Base-by-base conservation (phyloP, 2,329 filamentous ascomycete genomes). In the Aspergillus sp. region DNA sequence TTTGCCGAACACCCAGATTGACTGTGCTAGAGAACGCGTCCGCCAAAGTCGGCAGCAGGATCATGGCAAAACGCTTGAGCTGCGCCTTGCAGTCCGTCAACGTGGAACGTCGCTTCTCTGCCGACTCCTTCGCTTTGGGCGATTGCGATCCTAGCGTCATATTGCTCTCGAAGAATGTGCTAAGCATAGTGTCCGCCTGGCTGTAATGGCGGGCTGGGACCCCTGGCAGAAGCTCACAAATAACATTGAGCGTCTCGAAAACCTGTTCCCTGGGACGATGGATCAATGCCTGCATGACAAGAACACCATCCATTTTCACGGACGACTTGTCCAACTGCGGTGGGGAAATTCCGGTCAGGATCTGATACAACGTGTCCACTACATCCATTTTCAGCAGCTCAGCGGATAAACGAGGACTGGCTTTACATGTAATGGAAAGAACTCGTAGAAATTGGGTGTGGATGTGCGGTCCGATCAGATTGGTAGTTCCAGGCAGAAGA, bases 271-370 rank as follows among this genome's bases (percentile, higher is more conserved):
- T 83, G 5, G 93, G 93, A 36, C 91, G 83, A 62, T 97, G 93
- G 44, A 98, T 95, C 52, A 98, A 76, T 34, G 94, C 89, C 70
- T 98, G 93, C 94, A 98, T 98, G 59, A 98, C 93, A 41, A 98
- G 81, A 46, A 97, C 91, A 61, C 89, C 95, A 67, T 97, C 91
- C 53, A 97, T 85, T 69, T 94, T 95, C 29, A 67, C 56, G 5
- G 60, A 57, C 1, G 60, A 60, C 38, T 57, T 60, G 10, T 67
- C 34, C 81, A 85, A 29, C 52, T 76, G 80, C 0, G 93, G 93
- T 1, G 93, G 90, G 0, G 93, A 97, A 2, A 98, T 88, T 19
- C 93, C 93, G 0, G 93, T 97, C 43, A 98, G 72, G 38, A 98
- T 97, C 67, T 98, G 93, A 63, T 97, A 98, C 2, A 98, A 74